Conservation (phyloP, 202 grass and related monocot genomes). For the Eragrostis tef region DNA sequence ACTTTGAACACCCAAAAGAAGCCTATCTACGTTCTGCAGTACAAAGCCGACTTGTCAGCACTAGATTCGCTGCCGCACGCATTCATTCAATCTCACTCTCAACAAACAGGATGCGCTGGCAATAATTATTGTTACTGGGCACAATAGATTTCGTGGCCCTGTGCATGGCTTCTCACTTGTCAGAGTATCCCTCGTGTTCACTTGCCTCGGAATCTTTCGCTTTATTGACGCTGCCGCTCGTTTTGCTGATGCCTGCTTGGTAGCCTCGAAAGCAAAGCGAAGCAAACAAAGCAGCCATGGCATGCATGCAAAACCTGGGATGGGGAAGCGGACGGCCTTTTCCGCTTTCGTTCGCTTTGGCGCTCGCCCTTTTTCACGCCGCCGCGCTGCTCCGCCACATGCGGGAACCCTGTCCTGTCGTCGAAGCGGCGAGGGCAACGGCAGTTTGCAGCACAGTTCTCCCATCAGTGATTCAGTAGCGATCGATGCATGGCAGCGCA, state of each 20-base stretch:
- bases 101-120: background rate
- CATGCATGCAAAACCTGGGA: constrained; percentile 14
- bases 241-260: background rate
- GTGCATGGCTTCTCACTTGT: background rate
- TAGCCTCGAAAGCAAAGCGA: constrained; percentile 34
- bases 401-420: background rate
- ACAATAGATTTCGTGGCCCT: background rate
- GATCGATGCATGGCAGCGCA: background rate
- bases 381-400: background rate
- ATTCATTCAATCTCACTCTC: background rate
- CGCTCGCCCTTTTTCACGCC: constrained; percentile 6
- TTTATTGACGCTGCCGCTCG: constrained; percentile 44
- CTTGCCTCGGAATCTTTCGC: constrained; percentile 48
- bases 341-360: constrained; percentile 8
- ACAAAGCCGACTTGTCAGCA: constrained; percentile 30
- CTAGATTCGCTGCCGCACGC: constrained; percentile 16
- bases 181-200: background rate
- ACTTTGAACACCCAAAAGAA: constrained; percentile 45
- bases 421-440: background rate
- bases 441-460: background rate
- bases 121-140: background rate
- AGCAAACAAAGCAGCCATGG: background rate
- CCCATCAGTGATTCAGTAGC: background rate
- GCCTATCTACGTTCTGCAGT: constrained; percentile 27
- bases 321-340: constrained; percentile 4